Base-by-base conservation (phyloP, 2,329 filamentous ascomycete genomes). In the Graphilbum sp. region DNA sequence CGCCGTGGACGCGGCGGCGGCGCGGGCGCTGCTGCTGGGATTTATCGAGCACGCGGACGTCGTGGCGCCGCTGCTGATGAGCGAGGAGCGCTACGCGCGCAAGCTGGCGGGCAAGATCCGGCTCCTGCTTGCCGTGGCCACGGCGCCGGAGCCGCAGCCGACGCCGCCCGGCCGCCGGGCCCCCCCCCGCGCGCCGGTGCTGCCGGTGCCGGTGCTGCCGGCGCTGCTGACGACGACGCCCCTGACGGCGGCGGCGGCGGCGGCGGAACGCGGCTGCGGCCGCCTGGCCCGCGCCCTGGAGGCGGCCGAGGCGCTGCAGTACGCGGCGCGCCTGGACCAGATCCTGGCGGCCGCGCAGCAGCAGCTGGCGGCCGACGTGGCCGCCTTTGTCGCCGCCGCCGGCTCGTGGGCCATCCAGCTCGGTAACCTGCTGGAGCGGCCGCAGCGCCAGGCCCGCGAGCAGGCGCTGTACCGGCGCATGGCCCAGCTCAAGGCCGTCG, bases 1-100 rank as follows among this genome's bases (percentile, higher is more conserved):
- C 31, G 50, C 53, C 3, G 45, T 66, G 16, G 63, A 68, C 42
- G 40, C 39, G 5, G 33, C 38, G 6, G 49, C 52, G 2, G 56
- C 58, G 8, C 53, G 54, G 4, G 44, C 61, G 9, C 45, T 66
- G 2, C 36, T 56, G 15, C 48, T 47, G 5, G 57, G 54, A 17
- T 36, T 56, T 3, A 40, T 50, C 21, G 42, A 46, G n/a, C 49
- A 56, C 20, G 44, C 47, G 9, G 35, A 38, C 37, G 40, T 47
- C 41, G 43, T 51, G 12, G 43, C 39, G 24, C 30, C 37, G n/a
- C 25, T 43, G 21, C 40, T 47, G 4, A 13, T 41, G 37, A 34
- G 35, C 17, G 43, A 41, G 8, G 21, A 34, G 12, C 34, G 36
- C n/a, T 21, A 27, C 4, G 37, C 38, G 5, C 38, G 41, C 18